Percentiles rank a stretch among this genome's conserved stretches.
Conservation (phyloP, 169 alveolate genomes). For the Plasmodium ovale region DNA sequence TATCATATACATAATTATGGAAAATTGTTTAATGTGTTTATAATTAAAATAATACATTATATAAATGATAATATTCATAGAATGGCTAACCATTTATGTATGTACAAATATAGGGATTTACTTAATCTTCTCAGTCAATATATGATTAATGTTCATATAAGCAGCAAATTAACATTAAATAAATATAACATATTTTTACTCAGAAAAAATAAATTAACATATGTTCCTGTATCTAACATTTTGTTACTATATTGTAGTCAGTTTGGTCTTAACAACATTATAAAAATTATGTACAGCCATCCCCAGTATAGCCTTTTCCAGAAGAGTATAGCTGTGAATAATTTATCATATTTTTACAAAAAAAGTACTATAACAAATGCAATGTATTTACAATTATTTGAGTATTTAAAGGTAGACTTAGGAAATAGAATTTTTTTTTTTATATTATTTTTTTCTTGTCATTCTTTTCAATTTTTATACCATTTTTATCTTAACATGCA, state of each 20-base stretch:
- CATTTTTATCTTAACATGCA: slow-evolving; percentile 55
- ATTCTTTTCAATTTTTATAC: slow-evolving; percentile 54
- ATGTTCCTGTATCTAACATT: slow-evolving; percentile 57
- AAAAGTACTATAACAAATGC: slow-evolving; percentile 67
- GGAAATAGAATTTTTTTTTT: slow-evolving; percentile 72
- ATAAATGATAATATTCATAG: slow-evolving; percentile 29
- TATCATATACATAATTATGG: slow-evolving; percentile 30
- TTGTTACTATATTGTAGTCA: slow-evolving; percentile 54
- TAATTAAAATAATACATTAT: slow-evolving; percentile 26
- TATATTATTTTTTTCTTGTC: slow-evolving; percentile 51
- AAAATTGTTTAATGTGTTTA: slow-evolving; percentile 27
- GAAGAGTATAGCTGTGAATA: slow-evolving; percentile 37
- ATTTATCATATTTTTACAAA: slow-evolving; percentile 48
- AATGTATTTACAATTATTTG: slow-evolving; percentile 66
- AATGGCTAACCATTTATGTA: slow-evolving; percentile 29
- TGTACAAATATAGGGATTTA: slow-evolving; percentile 31
- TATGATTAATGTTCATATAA: slow-evolving; percentile 34
- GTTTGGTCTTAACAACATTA: slow-evolving; percentile 37
- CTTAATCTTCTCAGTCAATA: slow-evolving; percentile 35
- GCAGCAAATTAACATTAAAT: slow-evolving; percentile 33
- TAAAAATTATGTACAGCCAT: slow-evolving; percentile 53
- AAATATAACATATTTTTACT: slow-evolving; percentile 50
- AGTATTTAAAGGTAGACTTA: slow-evolving; percentile 56
- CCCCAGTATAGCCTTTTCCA: slow-evolving; percentile 58
- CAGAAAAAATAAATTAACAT: slow-evolving; percentile 23